Base-by-base conservation (phyloP, 225 moss, liverwort and hornwort species). In the Pseudoscleropodium purum region DNA sequence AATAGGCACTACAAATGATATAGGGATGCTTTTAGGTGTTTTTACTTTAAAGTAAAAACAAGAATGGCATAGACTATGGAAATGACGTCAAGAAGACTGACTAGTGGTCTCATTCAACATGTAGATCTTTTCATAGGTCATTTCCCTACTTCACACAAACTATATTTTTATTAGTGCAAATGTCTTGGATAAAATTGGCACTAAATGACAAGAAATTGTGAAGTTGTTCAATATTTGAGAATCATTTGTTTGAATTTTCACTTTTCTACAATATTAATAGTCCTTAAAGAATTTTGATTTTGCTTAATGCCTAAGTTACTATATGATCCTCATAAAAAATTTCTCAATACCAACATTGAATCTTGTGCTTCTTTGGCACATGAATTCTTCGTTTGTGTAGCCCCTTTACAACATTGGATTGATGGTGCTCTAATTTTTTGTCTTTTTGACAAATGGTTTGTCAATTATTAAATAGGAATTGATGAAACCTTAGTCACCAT, bases 1-100 rank as follows among this genome's bases (percentile, higher is more conserved):
- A 67, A n/a, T n/a, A n/a, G 7, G 23, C 6, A 7, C 1, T 4
- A 0, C 21, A 23, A n/a, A n/a, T 1, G 5, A 0, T 11, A 69
- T 6, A 69, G 0, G 23, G 37, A 1, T 3, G 4, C 1, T 37
- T 68, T 36, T 67, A 36, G 19, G 10, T 19, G 10, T n/a, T 20
- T 67, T 67, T 10, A 36, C 3, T 2, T 18, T 37, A 11, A 66
- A 21, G 2, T 69, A 2, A 11, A 69, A 69, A 23, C 4, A 7
- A 70, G 4, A 24, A 25, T 72, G 15, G 72, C 1, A 0, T 8
- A 41, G 4, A 72, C 7, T 72, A 11, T 26, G 0, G 5, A 74
- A 74, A 45, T 29, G 29, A 45, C 45, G 45, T 29, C 6, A 45
- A 26, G 2, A 43, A 43, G 26, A 43, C 3, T 73, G 15, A 15